Conservation (phyloP, 331 rosid genomes). For the Malus hybrid region DNA sequence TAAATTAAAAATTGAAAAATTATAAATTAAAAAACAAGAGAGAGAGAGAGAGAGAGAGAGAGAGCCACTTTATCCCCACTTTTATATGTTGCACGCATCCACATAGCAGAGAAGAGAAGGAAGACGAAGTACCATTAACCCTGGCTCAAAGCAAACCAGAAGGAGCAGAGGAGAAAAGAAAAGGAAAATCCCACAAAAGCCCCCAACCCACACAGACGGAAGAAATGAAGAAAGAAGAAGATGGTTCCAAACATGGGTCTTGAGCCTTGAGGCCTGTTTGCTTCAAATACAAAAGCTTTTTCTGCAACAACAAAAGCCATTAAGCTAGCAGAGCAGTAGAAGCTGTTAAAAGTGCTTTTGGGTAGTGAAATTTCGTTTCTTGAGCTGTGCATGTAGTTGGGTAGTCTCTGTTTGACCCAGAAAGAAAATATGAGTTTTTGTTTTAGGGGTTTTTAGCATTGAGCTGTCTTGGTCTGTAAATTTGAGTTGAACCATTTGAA, state of each 20-base stretch:
- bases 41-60: not conserved
- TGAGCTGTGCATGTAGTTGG: slow-evolving; percentile 26
- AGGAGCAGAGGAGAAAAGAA: not conserved
- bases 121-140: slow-evolving; percentile 41
- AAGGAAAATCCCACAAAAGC: slow-evolving; percentile 24
- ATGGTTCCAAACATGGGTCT: slow-evolving; percentile 23
- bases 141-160: not conserved
- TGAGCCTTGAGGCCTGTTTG: not conserved
- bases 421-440: slow-evolving; percentile 3
- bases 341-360: not conserved
- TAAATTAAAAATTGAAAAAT: no score
- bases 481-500: slow-evolving; percentile 13
- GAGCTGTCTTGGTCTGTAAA: slow-evolving; percentile 9
- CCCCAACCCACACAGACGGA: not conserved
- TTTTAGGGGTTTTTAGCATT: not conserved
- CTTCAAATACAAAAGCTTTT: not conserved
- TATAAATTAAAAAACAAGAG: not conserved
- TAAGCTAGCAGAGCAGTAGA: not conserved
- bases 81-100: slow-evolving; percentile 96
- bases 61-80: slow-evolving; percentile 61
- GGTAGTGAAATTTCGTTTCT: not conserved
- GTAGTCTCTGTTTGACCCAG: slow-evolving; percentile 14
- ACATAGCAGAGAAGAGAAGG: slow-evolving; percentile 70
- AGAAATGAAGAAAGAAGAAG: slow-evolving; percentile 4
- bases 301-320: not conserved